Evolutionary conservation across 148 eudicot genomes (phyloP), one percentile per base, ranked within the genome.

Genomic region (Amaranthus hypochondriacus): DNA sequence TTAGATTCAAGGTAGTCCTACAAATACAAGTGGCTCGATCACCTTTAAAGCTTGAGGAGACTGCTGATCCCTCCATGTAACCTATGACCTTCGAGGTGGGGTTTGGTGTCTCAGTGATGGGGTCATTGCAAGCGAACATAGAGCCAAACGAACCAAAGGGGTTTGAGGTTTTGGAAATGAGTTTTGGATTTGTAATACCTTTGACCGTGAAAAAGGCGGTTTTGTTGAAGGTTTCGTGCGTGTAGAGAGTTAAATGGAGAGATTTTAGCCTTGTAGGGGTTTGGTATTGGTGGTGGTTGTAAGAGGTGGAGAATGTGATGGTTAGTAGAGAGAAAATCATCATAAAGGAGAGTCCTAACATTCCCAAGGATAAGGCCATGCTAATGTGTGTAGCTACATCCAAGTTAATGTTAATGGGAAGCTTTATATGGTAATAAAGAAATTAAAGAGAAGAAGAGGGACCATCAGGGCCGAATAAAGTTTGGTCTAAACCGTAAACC

Each of bases 171-270:
- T 10, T 48, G 1, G 66, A 58, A 10, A 71, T 71, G 13, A 44
- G 65, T 3, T 8, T 70, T 48, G 74, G 74, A 1, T 66, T 66
- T 11, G 66, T 46, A 7, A 71, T 56, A 8, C 74, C 74, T 21
- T 58, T 47, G 5, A 71, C 74, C 5, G 56, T 4, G 39, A 70
- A 70, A 7, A 54, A 70, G 62, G 73, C 61, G 9, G 73, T 70
- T 55, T 56, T 55, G 62, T 70, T 70, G 73, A 70, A 71, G 11
- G 66, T 71, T 48, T 59, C 74, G 39, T 71, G 74, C 21, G 48
- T 43, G 66, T 71, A 71, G 56, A 71, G 66, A 9, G 74, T 47
- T 54, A 58, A 59, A 9, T 43, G 65, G 7, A 71, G 56, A 44
- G 74, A 58, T 48, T 71, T 71, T 5, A 71, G n/a, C 3, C 66